phyloP scores from a whole-genome alignment of 306 rosid genomes.

The Cucurbita ficifolia region DNA sequence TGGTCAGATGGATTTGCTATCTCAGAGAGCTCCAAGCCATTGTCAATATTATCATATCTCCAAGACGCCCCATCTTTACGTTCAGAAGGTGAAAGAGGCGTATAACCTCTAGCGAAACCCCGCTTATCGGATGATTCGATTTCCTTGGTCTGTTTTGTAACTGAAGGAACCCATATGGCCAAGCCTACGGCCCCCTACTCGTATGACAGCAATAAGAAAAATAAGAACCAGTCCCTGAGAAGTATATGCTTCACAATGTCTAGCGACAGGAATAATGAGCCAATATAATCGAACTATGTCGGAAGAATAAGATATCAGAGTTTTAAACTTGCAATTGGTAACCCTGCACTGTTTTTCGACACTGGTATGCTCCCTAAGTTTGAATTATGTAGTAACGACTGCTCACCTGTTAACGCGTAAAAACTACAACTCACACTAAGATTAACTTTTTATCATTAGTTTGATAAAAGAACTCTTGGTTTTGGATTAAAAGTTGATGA shows the following conservation, averaged over 20 bases:
- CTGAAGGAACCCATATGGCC: conserved; percentile 99
- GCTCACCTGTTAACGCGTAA: background rate
- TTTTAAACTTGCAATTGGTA: background rate
- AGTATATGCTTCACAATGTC: background rate
- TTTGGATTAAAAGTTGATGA: background rate
- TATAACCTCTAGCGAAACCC: conserved; percentile 45
- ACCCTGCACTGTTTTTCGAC: background rate
- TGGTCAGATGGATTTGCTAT: conserved; percentile 28
- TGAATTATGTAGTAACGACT: background rate
- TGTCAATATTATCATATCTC: conserved; percentile 27
- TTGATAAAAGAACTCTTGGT: background rate
- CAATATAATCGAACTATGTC: background rate
- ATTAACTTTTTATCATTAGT: background rate
- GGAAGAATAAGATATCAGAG: background rate
- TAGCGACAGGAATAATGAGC: background rate
- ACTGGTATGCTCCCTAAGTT: background rate
- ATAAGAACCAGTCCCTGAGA: background rate
- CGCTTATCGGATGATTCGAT: conserved; percentile 42
- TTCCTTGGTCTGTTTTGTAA: conserved; percentile 62
- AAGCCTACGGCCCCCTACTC: conserved; percentile 93
- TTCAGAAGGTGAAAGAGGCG: conserved; percentile 42
- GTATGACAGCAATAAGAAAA: background rate
- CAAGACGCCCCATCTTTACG: conserved; percentile 29
- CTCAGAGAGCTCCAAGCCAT: conserved; percentile 48
- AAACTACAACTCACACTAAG: background rate